Evolutionary conservation across 2,329 filamentous ascomycete genomes (phyloP).

Genomic region (Calonectria pteridis): DNA sequence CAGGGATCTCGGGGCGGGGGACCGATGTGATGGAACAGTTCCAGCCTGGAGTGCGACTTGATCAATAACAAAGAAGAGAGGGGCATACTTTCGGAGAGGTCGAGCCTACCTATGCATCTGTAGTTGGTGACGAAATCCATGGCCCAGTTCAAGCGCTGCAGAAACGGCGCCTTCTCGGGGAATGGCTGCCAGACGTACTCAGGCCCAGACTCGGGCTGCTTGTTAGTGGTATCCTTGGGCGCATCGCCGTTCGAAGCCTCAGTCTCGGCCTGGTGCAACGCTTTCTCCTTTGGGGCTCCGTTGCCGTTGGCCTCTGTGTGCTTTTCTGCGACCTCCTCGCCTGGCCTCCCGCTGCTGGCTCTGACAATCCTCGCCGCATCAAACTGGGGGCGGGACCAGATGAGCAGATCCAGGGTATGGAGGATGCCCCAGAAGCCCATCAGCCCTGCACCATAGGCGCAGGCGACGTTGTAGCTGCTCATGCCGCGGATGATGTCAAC

Average conservation of each 20-base stretch:
- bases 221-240: not conserved
- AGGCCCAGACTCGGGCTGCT: slow-evolving; percentile 32
- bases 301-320: not conserved
- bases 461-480: slow-evolving; percentile 65
- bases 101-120: slow-evolving; percentile 62
- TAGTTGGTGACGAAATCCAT: slow-evolving; percentile 67
- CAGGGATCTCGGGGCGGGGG: slow-evolving; percentile 59
- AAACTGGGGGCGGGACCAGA: slow-evolving; percentile 69
- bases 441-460: slow-evolving; percentile 64
- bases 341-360: slow-evolving; percentile 29
- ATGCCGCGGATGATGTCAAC: slow-evolving; percentile 54
- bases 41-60: slow-evolving; percentile 60
- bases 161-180: slow-evolving; percentile 62
- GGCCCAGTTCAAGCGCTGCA: slow-evolving; percentile 66
- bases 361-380: slow-evolving; percentile 65
- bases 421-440: slow-evolving; percentile 64
- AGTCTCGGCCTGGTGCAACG: slow-evolving; percentile 20
- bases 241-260: not conserved
- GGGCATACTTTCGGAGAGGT: slow-evolving; percentile 27
- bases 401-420: slow-evolving; percentile 61
- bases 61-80: not conserved
- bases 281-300: slow-evolving; percentile 9
- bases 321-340: not conserved
- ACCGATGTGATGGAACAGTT: slow-evolving; percentile 66
- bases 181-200: slow-evolving; percentile 73